These are phyloP conservation scores for Fusarium succisae DNA, from an alignment of 2,329 filamentous ascomycete genomes.

Conservation along the genomic window DNA sequence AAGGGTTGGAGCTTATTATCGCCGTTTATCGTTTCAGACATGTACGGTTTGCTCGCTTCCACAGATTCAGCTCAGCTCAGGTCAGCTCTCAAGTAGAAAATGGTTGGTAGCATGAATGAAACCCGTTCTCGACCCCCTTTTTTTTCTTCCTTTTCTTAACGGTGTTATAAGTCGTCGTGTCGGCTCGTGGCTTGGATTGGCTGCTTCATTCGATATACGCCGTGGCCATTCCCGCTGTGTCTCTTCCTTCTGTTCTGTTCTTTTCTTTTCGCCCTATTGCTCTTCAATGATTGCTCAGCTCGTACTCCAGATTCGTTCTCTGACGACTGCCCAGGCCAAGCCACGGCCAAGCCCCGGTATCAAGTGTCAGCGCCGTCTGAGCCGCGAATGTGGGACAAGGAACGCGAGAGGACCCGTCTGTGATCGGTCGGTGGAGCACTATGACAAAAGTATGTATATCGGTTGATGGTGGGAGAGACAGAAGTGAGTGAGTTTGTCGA, in stretches of 20 bases:
- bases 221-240: neutral
- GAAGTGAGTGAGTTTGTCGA: neutral
- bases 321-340: conserved; percentile 26
- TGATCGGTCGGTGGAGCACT: conserved; percentile 13
- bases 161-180: conserved; percentile 5
- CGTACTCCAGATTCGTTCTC: neutral
- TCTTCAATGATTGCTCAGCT: conserved; percentile 5
- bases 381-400: conserved; percentile 23
- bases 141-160: neutral
- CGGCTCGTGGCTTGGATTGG: conserved; percentile 1
- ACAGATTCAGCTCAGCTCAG: conserved; percentile 13
- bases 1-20: neutral
- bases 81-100: neutral
- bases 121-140: conserved; percentile 10
- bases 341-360: conserved; percentile 31
- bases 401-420: conserved; percentile 8
- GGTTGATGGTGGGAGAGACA: neutral
- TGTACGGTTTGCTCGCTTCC: neutral
- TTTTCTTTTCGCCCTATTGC: neutral
- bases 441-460: conserved; percentile 10
- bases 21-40: conserved; percentile 6
- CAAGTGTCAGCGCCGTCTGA: conserved; percentile 32
- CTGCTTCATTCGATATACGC: neutral
- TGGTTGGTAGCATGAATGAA: conserved; percentile 14
- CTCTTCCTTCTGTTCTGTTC: neutral